Conservation (phyloP, 2,329 filamentous ascomycete genomes). For the Fragosphaeria purpurea region DNA sequence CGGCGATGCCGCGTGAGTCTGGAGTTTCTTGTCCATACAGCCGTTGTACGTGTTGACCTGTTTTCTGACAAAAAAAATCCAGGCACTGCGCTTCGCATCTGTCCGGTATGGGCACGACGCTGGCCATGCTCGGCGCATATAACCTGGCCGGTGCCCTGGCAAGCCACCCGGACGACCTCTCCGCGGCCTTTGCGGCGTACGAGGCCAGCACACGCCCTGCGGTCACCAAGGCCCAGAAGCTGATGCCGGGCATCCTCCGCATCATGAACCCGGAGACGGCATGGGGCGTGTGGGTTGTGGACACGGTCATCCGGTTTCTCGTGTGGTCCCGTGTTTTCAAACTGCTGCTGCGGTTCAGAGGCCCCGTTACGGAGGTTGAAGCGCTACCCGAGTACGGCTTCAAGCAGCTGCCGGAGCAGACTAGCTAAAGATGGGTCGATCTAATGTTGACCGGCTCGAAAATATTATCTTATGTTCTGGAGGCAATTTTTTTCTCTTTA, state of each 20-base stretch:
- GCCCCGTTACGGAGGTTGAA: background rate
- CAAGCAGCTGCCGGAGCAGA: background rate
- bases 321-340: background rate
- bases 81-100: slow-evolving; percentile 33
- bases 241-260: slow-evolving; percentile 18
- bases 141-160: slow-evolving; percentile 38
- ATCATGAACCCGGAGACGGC: slow-evolving; percentile 19
- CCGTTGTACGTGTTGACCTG: too few relatives aligned
- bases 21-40: too few relatives aligned
- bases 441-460: too few relatives aligned
- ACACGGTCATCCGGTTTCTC: slow-evolving; percentile 4
- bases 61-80: background rate
- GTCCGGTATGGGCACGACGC: slow-evolving; percentile 38
- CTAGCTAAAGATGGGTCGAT: background rate
- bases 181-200: background rate
- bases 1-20: slow-evolving; percentile 33
- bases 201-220: slow-evolving; percentile 6
- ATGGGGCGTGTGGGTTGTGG: slow-evolving; percentile 18
- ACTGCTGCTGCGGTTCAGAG: background rate
- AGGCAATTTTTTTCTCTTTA: too few relatives aligned
- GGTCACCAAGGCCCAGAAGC: slow-evolving; percentile 24
- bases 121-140: slow-evolving; percentile 37
- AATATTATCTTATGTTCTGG: too few relatives aligned
- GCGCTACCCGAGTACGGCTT: background rate
- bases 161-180: background rate